Evolutionary conservation across 805 yeast species (phyloP).

Genomic region (Metschnikowia kofuensis): DNA sequence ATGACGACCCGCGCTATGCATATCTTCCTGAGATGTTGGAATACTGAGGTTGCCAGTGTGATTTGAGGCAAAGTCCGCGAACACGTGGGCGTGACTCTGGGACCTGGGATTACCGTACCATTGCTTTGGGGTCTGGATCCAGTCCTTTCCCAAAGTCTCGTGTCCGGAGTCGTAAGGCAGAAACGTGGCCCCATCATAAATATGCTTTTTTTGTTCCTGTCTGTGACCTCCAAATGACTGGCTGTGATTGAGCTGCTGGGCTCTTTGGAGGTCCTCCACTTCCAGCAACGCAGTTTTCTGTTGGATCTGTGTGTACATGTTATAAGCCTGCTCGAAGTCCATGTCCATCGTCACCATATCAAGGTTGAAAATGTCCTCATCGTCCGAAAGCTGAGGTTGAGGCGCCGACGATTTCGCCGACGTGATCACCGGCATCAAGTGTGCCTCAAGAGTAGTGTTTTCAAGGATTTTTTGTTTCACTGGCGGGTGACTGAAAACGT

Average conservation of each 20-base stretch:
- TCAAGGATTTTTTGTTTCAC: slow-evolving; percentile 3
- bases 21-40: neutral
- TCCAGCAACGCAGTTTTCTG: slow-evolving; percentile 34
- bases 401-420: neutral
- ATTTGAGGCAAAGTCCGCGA: neutral
- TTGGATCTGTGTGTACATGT: slow-evolving; percentile 38
- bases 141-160: neutral
- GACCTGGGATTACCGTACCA: slow-evolving; percentile 3
- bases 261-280: slow-evolving; percentile 38
- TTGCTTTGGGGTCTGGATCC: slow-evolving; percentile 8
- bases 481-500: slow-evolving; percentile 14
- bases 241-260: slow-evolving; percentile 28
- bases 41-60: neutral
- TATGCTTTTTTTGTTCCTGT: neutral
- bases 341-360: slow-evolving; percentile 39
- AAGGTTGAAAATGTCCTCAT: slow-evolving; percentile 21
- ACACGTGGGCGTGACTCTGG: neutral
- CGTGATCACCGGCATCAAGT: slow-evolving; percentile 2
- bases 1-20: neutral
- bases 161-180: neutral
- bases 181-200: neutral
- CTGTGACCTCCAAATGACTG: neutral
- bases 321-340: slow-evolving; percentile 46
- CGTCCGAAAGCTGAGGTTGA: slow-evolving; percentile 14
- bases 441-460: neutral